These are phyloP conservation scores for Aschersonia sp. DNA, from an alignment of 2,329 filamentous ascomycete genomes.

Conservation along the genomic window DNA sequence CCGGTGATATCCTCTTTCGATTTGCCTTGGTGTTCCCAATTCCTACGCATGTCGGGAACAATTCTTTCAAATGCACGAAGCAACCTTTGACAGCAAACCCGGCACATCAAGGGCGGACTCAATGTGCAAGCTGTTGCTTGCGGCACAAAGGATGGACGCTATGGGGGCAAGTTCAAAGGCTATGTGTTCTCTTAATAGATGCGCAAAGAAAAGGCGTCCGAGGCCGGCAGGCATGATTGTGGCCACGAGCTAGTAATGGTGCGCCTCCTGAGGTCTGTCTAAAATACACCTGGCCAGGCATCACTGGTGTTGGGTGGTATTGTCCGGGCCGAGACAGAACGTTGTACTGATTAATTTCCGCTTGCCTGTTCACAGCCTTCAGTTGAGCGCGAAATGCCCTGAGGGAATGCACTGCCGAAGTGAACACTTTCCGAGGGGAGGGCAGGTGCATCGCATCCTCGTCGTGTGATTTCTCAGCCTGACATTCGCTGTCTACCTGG, in stretches of 20 bases:
- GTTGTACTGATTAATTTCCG: too few relatives aligned
- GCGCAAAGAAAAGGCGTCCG: constrained; percentile 3
- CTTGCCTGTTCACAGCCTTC: too few relatives aligned
- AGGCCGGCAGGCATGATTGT: constrained; percentile 2
- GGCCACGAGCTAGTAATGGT: neutral
- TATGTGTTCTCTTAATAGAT: constrained; percentile 6
- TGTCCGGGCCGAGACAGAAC: too few relatives aligned
- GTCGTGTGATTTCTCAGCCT: too few relatives aligned
- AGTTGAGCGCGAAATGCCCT: too few relatives aligned
- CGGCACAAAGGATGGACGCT: neutral
- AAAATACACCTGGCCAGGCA: too few relatives aligned
- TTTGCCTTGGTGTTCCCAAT: neutral
- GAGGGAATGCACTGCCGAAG: too few relatives aligned
- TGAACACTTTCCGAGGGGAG: too few relatives aligned
- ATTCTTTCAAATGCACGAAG: neutral
- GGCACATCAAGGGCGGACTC: neutral
- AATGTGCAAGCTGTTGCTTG: neutral
- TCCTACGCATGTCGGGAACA: neutral
- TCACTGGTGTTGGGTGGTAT: too few relatives aligned
- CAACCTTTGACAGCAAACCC: constrained; percentile 1
- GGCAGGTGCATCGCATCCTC: too few relatives aligned
- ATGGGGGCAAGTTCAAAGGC: constrained; percentile 1
- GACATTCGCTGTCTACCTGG: too few relatives aligned
- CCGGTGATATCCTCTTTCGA: neutral
- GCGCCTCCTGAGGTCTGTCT: too few relatives aligned